A percentile compares a stretch with the other conserved stretches of the same genome.
phyloP scores from a whole-genome alignment of 2,329 filamentous ascomycete species.

The Xylariales sp. region DNA sequence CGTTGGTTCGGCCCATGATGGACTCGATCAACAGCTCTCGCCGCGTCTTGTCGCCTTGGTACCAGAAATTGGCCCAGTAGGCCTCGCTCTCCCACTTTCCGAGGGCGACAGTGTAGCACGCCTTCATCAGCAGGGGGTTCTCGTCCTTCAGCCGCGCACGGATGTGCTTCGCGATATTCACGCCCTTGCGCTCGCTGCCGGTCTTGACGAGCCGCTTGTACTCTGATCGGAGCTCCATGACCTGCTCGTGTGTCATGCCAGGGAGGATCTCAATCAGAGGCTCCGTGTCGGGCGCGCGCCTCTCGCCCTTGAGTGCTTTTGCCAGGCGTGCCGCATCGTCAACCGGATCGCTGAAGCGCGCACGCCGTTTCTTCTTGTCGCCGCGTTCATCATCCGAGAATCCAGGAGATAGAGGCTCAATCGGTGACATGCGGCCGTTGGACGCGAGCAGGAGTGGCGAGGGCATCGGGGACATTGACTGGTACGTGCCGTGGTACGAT shows the following conservation, averaged over 20 bases:
- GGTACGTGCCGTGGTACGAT: conserved; percentile 89
- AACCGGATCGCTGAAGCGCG: conserved; percentile 79
- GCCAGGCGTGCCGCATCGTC: conserved; percentile 75
- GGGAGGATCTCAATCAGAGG: conserved; percentile 82
- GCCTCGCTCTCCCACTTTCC: conserved; percentile 90
- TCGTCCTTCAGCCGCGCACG: conserved; percentile 71
- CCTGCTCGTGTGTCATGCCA: conserved; percentile 77
- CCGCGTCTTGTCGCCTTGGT: conserved; percentile 79
- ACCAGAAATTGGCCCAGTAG: conserved; percentile 98
- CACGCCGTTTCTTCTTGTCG: conserved; percentile 50
- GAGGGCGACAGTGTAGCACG: conserved; percentile 83
- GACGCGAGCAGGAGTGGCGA: conserved; percentile 64
- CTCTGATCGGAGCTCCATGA: conserved; percentile 78
- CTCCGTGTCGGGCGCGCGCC: conserved; percentile 58
- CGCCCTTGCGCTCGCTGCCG: conserved; percentile 65
- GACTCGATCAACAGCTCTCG: conserved; percentile 90
- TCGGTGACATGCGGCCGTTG: conserved; percentile 39
- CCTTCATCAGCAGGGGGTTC: conserved; percentile 77
- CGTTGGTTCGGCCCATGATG: conserved; percentile 83
- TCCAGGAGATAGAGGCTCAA: conserved; percentile 50
- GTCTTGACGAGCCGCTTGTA: conserved; percentile 90
- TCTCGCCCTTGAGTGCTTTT: conserved; percentile 65
- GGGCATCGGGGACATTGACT: conserved; percentile 92
- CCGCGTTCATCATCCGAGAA: conserved; percentile 43
- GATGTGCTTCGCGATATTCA: conserved; percentile 84